Base-by-base conservation (phyloP, 2,329 filamentous ascomycete genomes). In the Colletotrichum australisinense region DNA sequence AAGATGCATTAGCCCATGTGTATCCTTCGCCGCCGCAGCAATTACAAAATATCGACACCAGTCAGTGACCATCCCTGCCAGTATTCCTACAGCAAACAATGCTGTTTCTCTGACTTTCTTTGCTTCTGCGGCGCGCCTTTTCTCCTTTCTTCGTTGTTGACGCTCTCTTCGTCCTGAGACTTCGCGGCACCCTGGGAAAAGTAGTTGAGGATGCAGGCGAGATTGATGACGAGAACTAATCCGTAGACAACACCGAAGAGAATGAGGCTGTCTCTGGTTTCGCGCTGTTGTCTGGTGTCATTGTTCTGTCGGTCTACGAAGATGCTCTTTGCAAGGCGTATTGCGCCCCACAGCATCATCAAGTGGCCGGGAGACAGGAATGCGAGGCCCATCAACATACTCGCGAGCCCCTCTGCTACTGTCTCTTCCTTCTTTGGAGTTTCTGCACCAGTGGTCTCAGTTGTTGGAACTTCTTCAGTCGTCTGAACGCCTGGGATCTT, bases 11-110 rank as follows among this genome's bases (percentile, higher is more conserved):
- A 28, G 42, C 9, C 66, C 66, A 30, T 63, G 58, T 24, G 46
- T 63, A 32, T 68, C 66, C 28, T 32, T 35, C 2, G 58, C 66
- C 1, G 30, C 57, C 6, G 58, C 66, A 12, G 57, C 57, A 24
- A 63, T 16, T 11, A 68, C 46, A 11, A 56, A 46, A 19, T 30
- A 56, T 32, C 62, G 57, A 46, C 57, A 63, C 66, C 66, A 68
- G 22, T 55, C 6, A 19, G 46, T 56, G 7, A 52, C n/a, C n/a
- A 56, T 2, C 49, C 49, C 49, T 11, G 16, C 9, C 9, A 55
- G 28, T 4, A 64, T 4, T 12, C 24, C 6, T 2, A 11, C 49
- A 14, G 46, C 49, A 1, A 28, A n/a, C 1, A 56, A 3, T 1
- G 22, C 14, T n/a, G 62, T 22, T 35, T 24, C 24, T 8, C n/a